Conservation (phyloP, 176 grass and related monocot species). For the Zoysia pacifica region DNA sequence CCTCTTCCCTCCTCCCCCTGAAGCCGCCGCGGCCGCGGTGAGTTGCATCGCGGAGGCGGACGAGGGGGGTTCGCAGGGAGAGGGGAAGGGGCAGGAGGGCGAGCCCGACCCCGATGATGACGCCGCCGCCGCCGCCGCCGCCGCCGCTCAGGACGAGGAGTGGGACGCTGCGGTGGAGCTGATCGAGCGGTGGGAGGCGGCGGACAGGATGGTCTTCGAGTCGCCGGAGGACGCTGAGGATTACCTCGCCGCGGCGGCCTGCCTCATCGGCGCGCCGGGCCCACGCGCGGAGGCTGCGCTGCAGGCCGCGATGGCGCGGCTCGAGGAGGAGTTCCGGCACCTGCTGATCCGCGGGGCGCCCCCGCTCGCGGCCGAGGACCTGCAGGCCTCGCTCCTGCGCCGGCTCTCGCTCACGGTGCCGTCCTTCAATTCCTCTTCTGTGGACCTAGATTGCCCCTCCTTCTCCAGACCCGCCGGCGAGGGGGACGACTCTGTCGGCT, state of each 20-base stretch:
- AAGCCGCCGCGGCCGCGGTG: neutral
- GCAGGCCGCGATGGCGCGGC: slow-evolving; percentile 70
- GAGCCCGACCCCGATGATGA: slow-evolving; percentile 29
- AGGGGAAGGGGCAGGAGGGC: neutral
- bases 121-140: slow-evolving; percentile 28
- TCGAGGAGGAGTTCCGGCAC: slow-evolving; percentile 89
- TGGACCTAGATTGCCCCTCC: slow-evolving; percentile 58
- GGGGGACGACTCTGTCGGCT: slow-evolving; percentile 15
- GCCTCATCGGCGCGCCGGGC: slow-evolving; percentile 31
- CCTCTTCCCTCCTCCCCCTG: slow-evolving; percentile 55
- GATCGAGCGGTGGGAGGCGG: slow-evolving; percentile 46
- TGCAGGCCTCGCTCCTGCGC: slow-evolving; percentile 65
- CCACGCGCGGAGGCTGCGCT: slow-evolving; percentile 58
- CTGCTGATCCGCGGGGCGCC: slow-evolving; percentile 59
- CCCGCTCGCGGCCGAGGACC: slow-evolving; percentile 44
- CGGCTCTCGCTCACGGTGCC: slow-evolving; percentile 63
- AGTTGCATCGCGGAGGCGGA: slow-evolving; percentile 35
- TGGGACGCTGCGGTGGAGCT: slow-evolving; percentile 32
- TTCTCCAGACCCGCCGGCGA: slow-evolving; percentile 35
- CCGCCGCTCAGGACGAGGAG: slow-evolving; percentile 33
- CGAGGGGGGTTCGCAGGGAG: slow-evolving; percentile 18
- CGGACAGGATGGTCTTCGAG: slow-evolving; percentile 56
- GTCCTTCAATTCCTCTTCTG: slow-evolving; percentile 38
- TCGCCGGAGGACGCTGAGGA: slow-evolving; percentile 47
- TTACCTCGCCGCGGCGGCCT: slow-evolving; percentile 65